Percentiles rank a stretch among this genome's conserved stretches.
phyloP scores from a whole-genome alignment of 176 grass and related monocot genomes.

The Lolium rigidum region DNA sequence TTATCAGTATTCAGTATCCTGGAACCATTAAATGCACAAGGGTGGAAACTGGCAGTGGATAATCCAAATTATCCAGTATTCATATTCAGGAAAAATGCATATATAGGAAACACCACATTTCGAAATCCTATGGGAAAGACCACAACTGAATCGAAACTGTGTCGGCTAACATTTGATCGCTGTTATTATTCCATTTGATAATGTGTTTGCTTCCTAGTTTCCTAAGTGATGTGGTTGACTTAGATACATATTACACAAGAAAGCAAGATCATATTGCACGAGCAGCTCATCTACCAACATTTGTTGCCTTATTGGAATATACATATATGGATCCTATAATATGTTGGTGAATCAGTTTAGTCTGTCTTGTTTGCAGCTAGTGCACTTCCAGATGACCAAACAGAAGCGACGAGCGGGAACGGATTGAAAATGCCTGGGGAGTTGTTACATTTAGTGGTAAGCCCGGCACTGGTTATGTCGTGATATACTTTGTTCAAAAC shows the following conservation, averaged over 20 bases:
- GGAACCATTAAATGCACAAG: background rate
- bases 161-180: background rate
- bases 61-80: background rate
- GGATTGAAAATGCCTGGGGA: slow-evolving; percentile 87
- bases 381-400: slow-evolving; percentile 78
- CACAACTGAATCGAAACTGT: background rate
- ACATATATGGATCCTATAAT: slow-evolving; percentile 20
- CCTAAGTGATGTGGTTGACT: background rate
- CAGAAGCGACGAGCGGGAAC: slow-evolving; percentile 84
- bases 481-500: slow-evolving; percentile 34
- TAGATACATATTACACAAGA: background rate
- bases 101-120: background rate
- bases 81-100: background rate
- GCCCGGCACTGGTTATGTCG: background rate
- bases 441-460: slow-evolving; percentile 76
- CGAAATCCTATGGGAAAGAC: slow-evolving; percentile 2
- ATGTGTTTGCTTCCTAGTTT: background rate
- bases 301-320: slow-evolving; percentile 15
- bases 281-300: slow-evolving; percentile 8
- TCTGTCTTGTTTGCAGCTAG: slow-evolving; percentile 59
- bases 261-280: slow-evolving; percentile 5
- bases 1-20: too few relatives aligned
- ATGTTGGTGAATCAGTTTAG: slow-evolving; percentile 21
- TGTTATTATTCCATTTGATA: background rate
- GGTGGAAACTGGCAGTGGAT: background rate